phyloP scores from a whole-genome alignment of 495 filamentous ascomycete species.

The Polyplosphaeria fusca region DNA sequence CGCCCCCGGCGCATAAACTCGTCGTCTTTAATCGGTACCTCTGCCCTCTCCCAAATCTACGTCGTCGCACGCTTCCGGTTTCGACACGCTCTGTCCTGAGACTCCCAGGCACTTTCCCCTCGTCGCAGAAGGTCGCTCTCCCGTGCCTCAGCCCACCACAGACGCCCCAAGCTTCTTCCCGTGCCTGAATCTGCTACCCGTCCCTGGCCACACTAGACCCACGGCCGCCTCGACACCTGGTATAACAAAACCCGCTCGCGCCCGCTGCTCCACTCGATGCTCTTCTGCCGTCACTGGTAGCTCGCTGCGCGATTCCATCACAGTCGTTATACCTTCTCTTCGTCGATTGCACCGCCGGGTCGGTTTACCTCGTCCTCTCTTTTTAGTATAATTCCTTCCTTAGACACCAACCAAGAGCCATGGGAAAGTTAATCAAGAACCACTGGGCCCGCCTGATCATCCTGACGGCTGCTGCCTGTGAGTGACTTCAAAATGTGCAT shows the following conservation, averaged over 20 bases:
- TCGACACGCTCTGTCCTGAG: slow-evolving; percentile 2
- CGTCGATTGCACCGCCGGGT: slow-evolving; percentile 22
- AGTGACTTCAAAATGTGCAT: slow-evolving; percentile 44
- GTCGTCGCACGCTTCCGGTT: slow-evolving; percentile 22
- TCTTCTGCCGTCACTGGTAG: slow-evolving; percentile 32
- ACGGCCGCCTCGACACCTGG: slow-evolving; percentile 14
- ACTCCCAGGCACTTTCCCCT: background rate
- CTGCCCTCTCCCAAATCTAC: slow-evolving; percentile 15
- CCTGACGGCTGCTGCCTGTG: slow-evolving; percentile 80
- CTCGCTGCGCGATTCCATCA: slow-evolving; percentile 32
- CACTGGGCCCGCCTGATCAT: slow-evolving; percentile 94
- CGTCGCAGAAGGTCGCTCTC: background rate
- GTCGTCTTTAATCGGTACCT: slow-evolving; percentile 17
- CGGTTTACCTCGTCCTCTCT: slow-evolving; percentile 30
- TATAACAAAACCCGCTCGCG: slow-evolving; percentile 29
- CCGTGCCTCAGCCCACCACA: slow-evolving; percentile 17
- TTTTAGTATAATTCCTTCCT: slow-evolving; percentile 23
- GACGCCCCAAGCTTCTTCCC: background rate
- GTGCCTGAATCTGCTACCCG: slow-evolving; percentile 21
- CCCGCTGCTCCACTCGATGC: slow-evolving; percentile 22
- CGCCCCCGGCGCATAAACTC: slow-evolving; percentile 24
- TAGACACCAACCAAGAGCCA: slow-evolving; percentile 44
- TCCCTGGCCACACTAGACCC: background rate
- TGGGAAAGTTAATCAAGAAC: slow-evolving; percentile 98
- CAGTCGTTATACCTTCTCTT: slow-evolving; percentile 23